Base-by-base conservation (phyloP, 163 green algal genomes). In the Scenedesmus sp. region DNA sequence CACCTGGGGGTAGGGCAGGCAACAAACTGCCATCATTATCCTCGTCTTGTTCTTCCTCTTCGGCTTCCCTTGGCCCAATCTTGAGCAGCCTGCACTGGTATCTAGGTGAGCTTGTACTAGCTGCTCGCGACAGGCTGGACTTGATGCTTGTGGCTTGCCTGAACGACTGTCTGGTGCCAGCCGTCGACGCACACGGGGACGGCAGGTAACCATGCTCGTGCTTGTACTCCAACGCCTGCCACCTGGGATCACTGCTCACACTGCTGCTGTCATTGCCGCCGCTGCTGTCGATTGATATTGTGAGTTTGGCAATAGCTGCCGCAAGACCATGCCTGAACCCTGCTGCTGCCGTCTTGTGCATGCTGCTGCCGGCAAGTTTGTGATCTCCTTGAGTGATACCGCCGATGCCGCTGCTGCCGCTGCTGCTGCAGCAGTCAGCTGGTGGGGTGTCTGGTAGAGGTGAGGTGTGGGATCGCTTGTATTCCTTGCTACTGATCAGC, bases 151-250 rank as follows among this genome's bases (percentile, higher is more conserved):
- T 51, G 16, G 35, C 35, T 18, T 76, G 30, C 65, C 65, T 40
- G 4, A 76, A 42, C 1, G 20, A 68, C 59, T 40, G 53, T 6
- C 59, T 9, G 44, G 24, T 68, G 84, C 84, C 84, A n/a, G 43
- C 26, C 12, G 44, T 37, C 13, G 85, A 83, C 0, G n/a, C 44
- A 15, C 49, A 26, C 30, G 49, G 46, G 10, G 86, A 79, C 24
- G 86, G 68, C 44, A 90, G 73, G 43, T 85, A 85, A 20, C 86
- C 86, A 42, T 76, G 49, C 10, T 85, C 10, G 20, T 85, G 86
- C 49, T 90, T 85, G 51, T 85, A 85, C 15, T 33, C 44, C 5
- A 61, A 0, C 7, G 86, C 86, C 20, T 85, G 49, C 16, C 5
- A 10, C 35, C 13, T 37, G 10, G 42, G 12, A 40, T 40, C 43